Conservation (phyloP, 148 eudicot genomes). For the Cornus controversa region DNA sequence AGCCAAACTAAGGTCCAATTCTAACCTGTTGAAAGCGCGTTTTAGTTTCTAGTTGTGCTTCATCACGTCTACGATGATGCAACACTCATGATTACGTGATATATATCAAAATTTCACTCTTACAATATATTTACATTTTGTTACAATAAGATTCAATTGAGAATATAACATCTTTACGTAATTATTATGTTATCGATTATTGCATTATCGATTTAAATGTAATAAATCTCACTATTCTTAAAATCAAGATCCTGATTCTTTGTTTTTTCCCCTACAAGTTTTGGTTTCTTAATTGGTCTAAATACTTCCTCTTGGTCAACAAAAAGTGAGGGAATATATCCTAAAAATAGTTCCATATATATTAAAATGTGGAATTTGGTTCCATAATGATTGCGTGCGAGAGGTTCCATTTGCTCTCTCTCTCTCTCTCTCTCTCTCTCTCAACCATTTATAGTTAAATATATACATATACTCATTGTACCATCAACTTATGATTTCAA, state of each 20-base stretch:
- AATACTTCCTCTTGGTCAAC: neutral
- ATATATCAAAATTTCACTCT: too few relatives aligned
- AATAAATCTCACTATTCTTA: too few relatives aligned
- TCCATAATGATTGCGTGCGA: slow-evolving; percentile 4
- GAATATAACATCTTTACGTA: too few relatives aligned
- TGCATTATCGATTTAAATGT: too few relatives aligned
- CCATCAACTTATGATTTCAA: neutral
- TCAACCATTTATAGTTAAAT: neutral
- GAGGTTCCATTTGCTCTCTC: neutral
- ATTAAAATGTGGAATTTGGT: neutral
- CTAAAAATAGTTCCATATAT: neutral
- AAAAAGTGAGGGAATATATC: neutral
- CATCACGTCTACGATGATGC: neutral
- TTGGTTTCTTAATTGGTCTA: neutral
- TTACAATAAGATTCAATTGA: too few relatives aligned
- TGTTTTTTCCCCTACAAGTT: neutral
- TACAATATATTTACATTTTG: too few relatives aligned
- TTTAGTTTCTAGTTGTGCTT: neutral
- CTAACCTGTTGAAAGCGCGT: neutral
- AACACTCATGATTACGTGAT: too few relatives aligned
- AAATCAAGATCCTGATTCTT: too few relatives aligned
- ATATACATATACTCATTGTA: slow-evolving; percentile 6
- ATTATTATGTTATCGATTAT: too few relatives aligned
- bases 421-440: neutral
- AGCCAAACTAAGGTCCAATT: neutral